Conservation (phyloP, 805 yeast species). For the Candida odintsovae region DNA sequence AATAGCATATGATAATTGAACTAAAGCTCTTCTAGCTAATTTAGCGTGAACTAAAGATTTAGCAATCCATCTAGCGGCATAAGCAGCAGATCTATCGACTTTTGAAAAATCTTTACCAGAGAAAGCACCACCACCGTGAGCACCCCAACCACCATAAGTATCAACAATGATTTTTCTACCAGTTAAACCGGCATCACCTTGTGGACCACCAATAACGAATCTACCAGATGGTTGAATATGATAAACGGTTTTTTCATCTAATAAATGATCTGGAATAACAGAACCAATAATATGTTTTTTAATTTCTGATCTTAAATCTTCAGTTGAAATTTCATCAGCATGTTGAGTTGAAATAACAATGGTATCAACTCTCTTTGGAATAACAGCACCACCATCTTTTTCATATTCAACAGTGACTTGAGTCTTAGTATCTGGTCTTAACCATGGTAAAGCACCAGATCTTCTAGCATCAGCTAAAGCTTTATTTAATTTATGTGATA, state of each 20-base stretch:
- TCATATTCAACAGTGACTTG: slow-evolving; percentile 98
- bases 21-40: slow-evolving; percentile 94
- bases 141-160: slow-evolving; percentile 99
- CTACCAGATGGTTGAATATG: slow-evolving; percentile 99
- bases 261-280: slow-evolving; percentile 84
- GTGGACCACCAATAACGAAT: slow-evolving; percentile 99
- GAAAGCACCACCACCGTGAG: slow-evolving; percentile 99
- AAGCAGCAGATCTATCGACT: slow-evolving; percentile 99
- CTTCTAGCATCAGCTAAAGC: slow-evolving; percentile 98
- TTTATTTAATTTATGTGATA: slow-evolving; percentile 94
- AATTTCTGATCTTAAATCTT: slow-evolving; percentile 78
- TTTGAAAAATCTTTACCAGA: slow-evolving; percentile 99
- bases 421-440: slow-evolving; percentile 99
- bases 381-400: slow-evolving; percentile 90
- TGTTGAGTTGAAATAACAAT: slow-evolving; percentile 97
- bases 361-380: slow-evolving; percentile 96
- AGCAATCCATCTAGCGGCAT: slow-evolving; percentile 99
- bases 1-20: slow-evolving; percentile 98
- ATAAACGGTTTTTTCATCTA: slow-evolving; percentile 93
- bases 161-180: slow-evolving; percentile 99
- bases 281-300: slow-evolving; percentile 77
- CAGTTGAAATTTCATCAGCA: slow-evolving; percentile 93
- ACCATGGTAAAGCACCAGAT: slow-evolving; percentile 90
- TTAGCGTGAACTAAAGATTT: slow-evolving; percentile 94
- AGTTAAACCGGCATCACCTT: slow-evolving; percentile 99